Evolutionary conservation across 176 grass and related monocot genomes (phyloP), one percentile per base, ranked within the genome.

Genomic region (Raddia distichophylla): DNA sequence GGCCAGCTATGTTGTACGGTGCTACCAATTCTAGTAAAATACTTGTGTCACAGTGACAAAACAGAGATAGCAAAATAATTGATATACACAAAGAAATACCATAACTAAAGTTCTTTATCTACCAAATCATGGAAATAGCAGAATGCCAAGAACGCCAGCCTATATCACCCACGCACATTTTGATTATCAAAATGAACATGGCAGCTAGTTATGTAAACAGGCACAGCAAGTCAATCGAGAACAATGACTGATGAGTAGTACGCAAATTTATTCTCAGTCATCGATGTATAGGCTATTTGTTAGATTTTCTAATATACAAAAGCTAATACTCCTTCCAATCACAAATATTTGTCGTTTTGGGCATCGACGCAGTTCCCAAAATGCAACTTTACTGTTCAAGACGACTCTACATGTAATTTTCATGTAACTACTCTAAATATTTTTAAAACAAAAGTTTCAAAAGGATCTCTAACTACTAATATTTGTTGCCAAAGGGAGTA

Each of bases 1-100:
- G 3, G 8, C 20, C 20, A 64, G 11, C 49, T 87, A 63, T 77
- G 58, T 47, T 50, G 59, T 45, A 60, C 19, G 45, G 55, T 60
- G 56, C 56, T 76, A 27, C 22, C 33, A 77, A 70, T 60, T 58
- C 53, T 63, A 82, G 55, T 35, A 64, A 77, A 47, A 44, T 53
- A 77, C 22, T 48, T 32, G n/a, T 69, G 11, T 22, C 22, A 10
- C 43, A 51, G 33, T 43, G n/a, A 8, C 43, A 72, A 22, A 74
- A 80, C 27, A 48, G 5, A 79, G 20, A 42, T 49, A 47, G 5
- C 5, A 49, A 22, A 37, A 15, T 73, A 66, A 4, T 73, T 13
- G 40, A 46, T 64, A 61, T 64, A 71, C 69, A 70, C 22, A 55
- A n/a, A 55, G 71, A 78, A 52, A 60, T 35, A 52, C 32, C n/a